Conservation (phyloP, 2,329 filamentous ascomycete species). For the Stemphylium lycopersici region DNA sequence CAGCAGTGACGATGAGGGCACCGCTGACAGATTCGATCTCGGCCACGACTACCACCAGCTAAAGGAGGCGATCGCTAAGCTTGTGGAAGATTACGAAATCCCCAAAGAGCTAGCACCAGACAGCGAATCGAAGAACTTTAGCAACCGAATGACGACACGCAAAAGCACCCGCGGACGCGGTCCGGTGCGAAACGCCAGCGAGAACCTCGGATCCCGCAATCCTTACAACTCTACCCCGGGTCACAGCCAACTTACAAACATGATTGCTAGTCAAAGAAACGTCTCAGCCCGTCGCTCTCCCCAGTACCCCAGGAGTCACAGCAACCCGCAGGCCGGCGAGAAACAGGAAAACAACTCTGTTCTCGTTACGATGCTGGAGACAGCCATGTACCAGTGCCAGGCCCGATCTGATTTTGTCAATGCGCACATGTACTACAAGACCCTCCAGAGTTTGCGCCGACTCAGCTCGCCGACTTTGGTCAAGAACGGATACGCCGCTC, state of each 20-base stretch:
- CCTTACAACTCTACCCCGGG: slow-evolving; percentile 45
- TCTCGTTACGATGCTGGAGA: slow-evolving; percentile 74
- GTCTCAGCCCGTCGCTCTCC: slow-evolving; percentile 45
- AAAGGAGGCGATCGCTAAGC: slow-evolving; percentile 77
- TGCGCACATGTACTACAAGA: slow-evolving; percentile 85
- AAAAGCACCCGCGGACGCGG: slow-evolving; percentile 40
- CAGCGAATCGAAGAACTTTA: slow-evolving; percentile 67
- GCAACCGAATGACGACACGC: slow-evolving; percentile 67
- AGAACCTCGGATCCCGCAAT: slow-evolving; percentile 59
- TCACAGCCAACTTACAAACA: slow-evolving; percentile 46
- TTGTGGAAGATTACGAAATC: slow-evolving; percentile 83
- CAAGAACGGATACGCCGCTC: slow-evolving; percentile 71
- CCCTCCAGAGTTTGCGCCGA: slow-evolving; percentile 73
- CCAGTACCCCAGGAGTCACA: slow-evolving; percentile 49
- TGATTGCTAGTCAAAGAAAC: slow-evolving; percentile 48
- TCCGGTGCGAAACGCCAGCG: slow-evolving; percentile 34
- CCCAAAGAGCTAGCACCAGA: slow-evolving; percentile 69
- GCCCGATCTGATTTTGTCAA: slow-evolving; percentile 82
- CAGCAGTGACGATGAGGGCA: slow-evolving; percentile 54
- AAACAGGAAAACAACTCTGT: slow-evolving; percentile 54
- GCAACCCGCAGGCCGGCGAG: slow-evolving; percentile 45
- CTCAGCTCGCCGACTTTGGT: slow-evolving; percentile 66
- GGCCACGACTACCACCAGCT: slow-evolving; percentile 82
- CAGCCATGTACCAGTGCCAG: slow-evolving; percentile 77
- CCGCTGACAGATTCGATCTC: slow-evolving; percentile 60